These are phyloP conservation scores for Metahyphopichia silvanorum DNA, from an alignment of 805 yeast species.

Conservation along the genomic window DNA sequence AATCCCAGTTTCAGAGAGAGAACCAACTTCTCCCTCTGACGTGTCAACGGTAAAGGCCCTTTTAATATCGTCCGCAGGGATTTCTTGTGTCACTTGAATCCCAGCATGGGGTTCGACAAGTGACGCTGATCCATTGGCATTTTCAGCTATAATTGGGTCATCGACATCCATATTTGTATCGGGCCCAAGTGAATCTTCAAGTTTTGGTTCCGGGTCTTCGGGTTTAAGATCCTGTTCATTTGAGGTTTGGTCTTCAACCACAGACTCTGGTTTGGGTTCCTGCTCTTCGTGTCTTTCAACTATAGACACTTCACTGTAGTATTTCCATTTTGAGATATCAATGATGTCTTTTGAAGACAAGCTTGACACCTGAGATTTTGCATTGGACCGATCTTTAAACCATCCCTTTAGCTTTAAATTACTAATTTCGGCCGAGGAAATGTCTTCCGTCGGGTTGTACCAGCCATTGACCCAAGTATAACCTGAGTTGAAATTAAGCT, in stretches of 20 bases:
- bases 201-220: no score
- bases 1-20: background rate
- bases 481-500: constrained; percentile 14
- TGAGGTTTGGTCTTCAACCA: no score
- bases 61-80: background rate
- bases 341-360: constrained; percentile 39
- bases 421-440: constrained; percentile 8
- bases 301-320: constrained; percentile 46
- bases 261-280: no score
- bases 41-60: background rate
- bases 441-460: constrained; percentile 23
- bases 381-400: constrained; percentile 22
- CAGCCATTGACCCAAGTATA: constrained; percentile 40
- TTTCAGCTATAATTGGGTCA: background rate
- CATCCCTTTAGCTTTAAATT: constrained; percentile 32
- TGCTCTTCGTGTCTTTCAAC: no score
- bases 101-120: background rate
- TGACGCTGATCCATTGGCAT: background rate
- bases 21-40: constrained; percentile 5
- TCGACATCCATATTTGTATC: background rate
- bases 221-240: no score
- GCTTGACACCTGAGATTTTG: no score
- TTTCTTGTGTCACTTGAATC: background rate
- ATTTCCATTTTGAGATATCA: constrained; percentile 36
- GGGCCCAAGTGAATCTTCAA: no score